Evolutionary conservation across 306 rosid genomes (phyloP), one percentile per base, ranked within the genome.

Genomic region (Glycine tomentella): DNA sequence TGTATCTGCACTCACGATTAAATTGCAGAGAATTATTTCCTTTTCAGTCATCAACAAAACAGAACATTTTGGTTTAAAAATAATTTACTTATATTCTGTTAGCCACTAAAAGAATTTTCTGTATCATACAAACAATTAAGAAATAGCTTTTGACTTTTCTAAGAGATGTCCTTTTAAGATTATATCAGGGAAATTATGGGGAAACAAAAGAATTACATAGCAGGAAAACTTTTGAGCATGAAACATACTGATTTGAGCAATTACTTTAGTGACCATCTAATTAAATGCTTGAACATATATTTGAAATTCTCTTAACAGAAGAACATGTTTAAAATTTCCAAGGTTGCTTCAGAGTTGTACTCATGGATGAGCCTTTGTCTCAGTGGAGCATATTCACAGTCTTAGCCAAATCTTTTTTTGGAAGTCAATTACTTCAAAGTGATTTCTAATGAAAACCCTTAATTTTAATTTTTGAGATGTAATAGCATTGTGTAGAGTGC

Each of bases 1-100:
- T 88, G 93, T 63, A 92, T 86, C 99, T 93, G 96, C 87, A 84
- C 44, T 81, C 17, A 51, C 82, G 80, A 74, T 63, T 78, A 50
- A 83, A 84, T 63, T 52, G 76, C 84, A 74, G 66, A 56, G 77
- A 63, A 72, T 44, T 83, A 65, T 53, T 79, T 63, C 73, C 42
- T 65, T 72, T 75, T 69, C 78, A 73, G 49, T 77, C 79, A 69
- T 31, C 67, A 72, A 77, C 44, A 25, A 25, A 25, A 25, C 31
- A 25, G 31, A 76, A 80, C 55, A 25, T 80, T 76, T 46, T 52
- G 70, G 58, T 68, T 79, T 40, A 15, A 78, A 62, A 38, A 63
- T 10, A 20, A 42, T 7, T 45, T 42, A 36, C 55, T 57, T 57
- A 25, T 55, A 82, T 10, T 69, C 51, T 45, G 10, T 51, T 53